Percentiles rank a stretch among this genome's conserved stretches.
Evolutionary conservation across 1,284 basidiomycete genomes (phyloP).

Genomic region (Puccinia sorghi): DNA sequence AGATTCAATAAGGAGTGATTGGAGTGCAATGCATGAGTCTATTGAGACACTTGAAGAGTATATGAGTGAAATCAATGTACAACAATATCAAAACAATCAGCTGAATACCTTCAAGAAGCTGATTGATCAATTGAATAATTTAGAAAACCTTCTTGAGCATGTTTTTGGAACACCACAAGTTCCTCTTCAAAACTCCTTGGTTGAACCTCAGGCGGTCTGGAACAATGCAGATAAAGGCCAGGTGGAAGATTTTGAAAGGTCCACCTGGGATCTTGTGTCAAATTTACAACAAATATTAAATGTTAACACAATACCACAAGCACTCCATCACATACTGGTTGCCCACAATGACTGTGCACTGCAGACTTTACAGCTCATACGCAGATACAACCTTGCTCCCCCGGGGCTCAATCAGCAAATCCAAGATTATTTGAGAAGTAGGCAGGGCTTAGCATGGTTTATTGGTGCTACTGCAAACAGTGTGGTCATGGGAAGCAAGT

Average conservation of each 20-base stretch:
- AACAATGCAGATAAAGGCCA: not conserved
- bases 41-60: not conserved
- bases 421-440: not conserved
- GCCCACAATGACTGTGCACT: not conserved
- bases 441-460: not conserved
- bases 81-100: not conserved
- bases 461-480: not conserved
- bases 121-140: not conserved
- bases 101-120: not conserved
- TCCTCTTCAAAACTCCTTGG: not conserved
- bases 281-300: not conserved
- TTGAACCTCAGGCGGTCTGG: not conserved
- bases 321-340: not conserved
- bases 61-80: not conserved
- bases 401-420: not conserved
- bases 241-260: not conserved
- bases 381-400: not conserved
- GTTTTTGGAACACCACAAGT: not conserved
- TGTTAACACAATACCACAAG: not conserved
- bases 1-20: not conserved
- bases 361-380: not conserved
- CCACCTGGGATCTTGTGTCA: not conserved
- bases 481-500: not conserved
- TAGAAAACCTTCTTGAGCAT: not conserved
- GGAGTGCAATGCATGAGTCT: not conserved